Base-by-base conservation (phyloP, 805 yeast genomes). In the Yarrowia yakushimensis region DNA sequence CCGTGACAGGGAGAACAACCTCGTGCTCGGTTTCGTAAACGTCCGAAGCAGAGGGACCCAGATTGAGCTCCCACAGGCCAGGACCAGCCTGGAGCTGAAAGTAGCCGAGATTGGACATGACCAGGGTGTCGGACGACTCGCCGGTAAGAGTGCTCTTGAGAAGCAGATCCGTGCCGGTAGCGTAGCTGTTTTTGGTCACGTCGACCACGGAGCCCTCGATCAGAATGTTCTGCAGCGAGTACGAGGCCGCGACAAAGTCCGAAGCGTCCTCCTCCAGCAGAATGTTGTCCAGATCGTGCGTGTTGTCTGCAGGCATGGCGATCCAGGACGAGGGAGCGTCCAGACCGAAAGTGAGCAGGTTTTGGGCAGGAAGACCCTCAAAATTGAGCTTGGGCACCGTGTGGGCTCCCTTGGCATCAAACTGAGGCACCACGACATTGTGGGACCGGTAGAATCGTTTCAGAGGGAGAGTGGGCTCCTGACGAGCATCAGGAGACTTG, bases 31-130 rank as follows among this genome's bases (percentile, higher is more conserved):
- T 12, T 11, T 59, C 54, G 34, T 45, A 43, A 3, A 59, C 36
- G 17, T 77, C 71, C 15, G 74, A 73, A 4, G 75, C 69, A 1
- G 86, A 72, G 50, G 73, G 67, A 1, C 82, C 78, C 12, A 85
- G 68, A 1, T 69, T 67, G n/a, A 89, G 70, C 1, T 74, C 71
- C 86, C 89, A 88, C 3, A 78, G 48, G 0, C 97, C 97, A 0
- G 96, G 94, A 57, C 77, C 78, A 0, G 87, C 84, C 65, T 82
- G 82, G 48, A 94, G 76, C 73, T 92, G 97, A 61, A 87, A 82
- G 72, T 93, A 93, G 0, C 97, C 97, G 65, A 86, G 77, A 39
- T 88, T 86, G 0, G 85, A 81, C 94, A 93, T 88, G 0, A 91
- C 84, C 37, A 74, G 77, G 0, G 97, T 86, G 66, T 85, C 90